phyloP scores from a whole-genome alignment of 2,329 filamentous ascomycete species.

The Colletotrichum camelliae region DNA sequence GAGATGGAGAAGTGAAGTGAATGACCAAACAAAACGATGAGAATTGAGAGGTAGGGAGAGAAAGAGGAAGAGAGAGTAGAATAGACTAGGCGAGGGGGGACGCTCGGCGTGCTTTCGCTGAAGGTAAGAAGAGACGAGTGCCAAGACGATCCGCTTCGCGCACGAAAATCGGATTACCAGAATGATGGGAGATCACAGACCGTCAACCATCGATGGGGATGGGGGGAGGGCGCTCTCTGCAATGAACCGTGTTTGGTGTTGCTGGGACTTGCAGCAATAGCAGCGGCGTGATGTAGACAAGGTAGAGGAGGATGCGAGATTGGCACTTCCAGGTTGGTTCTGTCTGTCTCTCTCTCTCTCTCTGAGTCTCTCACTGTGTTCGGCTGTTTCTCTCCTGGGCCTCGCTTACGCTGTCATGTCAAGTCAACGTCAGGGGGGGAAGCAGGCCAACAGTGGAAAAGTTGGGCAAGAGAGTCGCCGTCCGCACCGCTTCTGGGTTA shows the following conservation, averaged over 20 bases:
- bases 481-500: neutral
- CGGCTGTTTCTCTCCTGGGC: neutral
- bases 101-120: neutral
- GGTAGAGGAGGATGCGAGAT: neutral
- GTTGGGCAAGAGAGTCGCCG: neutral
- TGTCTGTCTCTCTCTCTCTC: neutral
- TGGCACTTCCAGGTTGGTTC: neutral
- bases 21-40: neutral
- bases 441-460: neutral
- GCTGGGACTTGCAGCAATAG: neutral
- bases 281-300: neutral
- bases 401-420: neutral
- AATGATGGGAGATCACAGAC: neutral
- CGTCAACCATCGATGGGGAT: neutral
- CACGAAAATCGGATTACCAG: constrained; percentile 14
- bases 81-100: neutral
- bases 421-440: neutral
- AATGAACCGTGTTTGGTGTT: neutral
- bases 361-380: neutral
- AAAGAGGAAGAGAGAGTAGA: neutral
- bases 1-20: neutral
- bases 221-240: neutral
- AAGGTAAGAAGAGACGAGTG: constrained; percentile 22
- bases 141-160: constrained; percentile 11
- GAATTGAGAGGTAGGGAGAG: neutral